These are phyloP conservation scores for Rhodotorula kratochvilovae DNA, from an alignment of 768 basidiomycete species.

Conservation along the genomic window DNA sequence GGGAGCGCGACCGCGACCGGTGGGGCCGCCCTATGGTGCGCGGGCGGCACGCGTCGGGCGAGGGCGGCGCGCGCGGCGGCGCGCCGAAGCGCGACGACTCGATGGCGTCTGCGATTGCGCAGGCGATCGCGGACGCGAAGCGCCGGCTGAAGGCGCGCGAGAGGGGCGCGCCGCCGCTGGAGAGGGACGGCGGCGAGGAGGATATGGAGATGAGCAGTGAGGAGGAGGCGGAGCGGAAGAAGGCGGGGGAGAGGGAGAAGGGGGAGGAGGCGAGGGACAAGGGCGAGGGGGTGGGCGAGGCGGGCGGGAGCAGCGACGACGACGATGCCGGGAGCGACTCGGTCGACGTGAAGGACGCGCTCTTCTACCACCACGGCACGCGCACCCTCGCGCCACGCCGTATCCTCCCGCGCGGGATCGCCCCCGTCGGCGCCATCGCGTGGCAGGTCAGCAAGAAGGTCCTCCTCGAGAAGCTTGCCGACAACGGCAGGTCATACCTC, in stretches of 20 bases:
- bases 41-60: too few species aligned
- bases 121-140: constrained; percentile 29
- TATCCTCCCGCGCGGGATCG: constrained; percentile 3
- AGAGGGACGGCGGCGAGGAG: constrained; percentile 19
- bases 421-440: constrained; percentile 28
- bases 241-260: constrained; percentile 15
- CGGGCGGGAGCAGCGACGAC: not conserved
- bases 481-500: constrained; percentile 28
- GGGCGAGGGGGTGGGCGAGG: not conserved
- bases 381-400: not conserved
- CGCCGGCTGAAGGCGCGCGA: constrained; percentile 33
- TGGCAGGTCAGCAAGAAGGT: constrained; percentile 31
- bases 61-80: too few species aligned
- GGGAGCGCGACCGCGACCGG: not conserved
- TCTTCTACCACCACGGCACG: constrained; percentile 20
- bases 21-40: too few species aligned
- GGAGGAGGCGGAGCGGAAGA: constrained; percentile 30
- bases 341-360: not conserved
- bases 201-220: constrained; percentile 33
- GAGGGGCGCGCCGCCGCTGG: constrained; percentile 16
- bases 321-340: not conserved
- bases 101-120: constrained; percentile 24
- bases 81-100: constrained; percentile 1
- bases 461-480: constrained; percentile 29
- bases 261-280: constrained; percentile 27